Evolutionary conservation across 768 basidiomycete species (phyloP), one percentile per base, ranked within the genome.

Genomic region (Auriscalpium orientale): DNA sequence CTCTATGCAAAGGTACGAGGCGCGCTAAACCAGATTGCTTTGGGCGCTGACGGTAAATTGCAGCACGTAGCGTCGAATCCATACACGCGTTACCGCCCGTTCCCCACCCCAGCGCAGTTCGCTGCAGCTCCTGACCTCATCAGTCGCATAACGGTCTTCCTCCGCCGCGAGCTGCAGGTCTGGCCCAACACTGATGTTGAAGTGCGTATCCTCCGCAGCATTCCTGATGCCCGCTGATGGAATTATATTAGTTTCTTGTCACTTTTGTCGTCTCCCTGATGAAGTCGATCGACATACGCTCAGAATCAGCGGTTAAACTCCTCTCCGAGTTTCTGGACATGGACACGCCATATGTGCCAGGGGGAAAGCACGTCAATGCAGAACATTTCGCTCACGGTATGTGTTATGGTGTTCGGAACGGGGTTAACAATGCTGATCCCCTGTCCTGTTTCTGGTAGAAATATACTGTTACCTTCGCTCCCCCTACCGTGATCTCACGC

Each of bases 311-410:
- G 44, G 79, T 98, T 46, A 89, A 86, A 64, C 69, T 90, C 15
- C 75, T 98, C 8, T 78, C 91, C 13, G 94, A 95, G 62, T 95
- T 94, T 71, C 76, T 98, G 48, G 94, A 98, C 66, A 78, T 90
- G 68, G 87, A 86, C 60, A 70, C 72, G 3, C 76, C 79, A 2
- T 83, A 84, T 57, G 66, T 67, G 20, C 77, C 80, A 48, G 85
- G 84, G 8, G 73, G 75, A 22, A 76, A 84, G 54, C 76, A 80
- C 56, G 70, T 75, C 22, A 89, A 91, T 62, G 89, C 94, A 11
- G 94, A 98, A 66, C 94, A 97, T 69, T 95, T 97, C 71, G 90
- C 87, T 8, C 94, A 98, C 71, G 92, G 91, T 91, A 63, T 62
- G 79, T 70, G n/a, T 35, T 44, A 48, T 4, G 18, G 43, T 34